Evolutionary conservation across 306 rosid species (phyloP).

Genomic region (Rosa persica): DNA sequence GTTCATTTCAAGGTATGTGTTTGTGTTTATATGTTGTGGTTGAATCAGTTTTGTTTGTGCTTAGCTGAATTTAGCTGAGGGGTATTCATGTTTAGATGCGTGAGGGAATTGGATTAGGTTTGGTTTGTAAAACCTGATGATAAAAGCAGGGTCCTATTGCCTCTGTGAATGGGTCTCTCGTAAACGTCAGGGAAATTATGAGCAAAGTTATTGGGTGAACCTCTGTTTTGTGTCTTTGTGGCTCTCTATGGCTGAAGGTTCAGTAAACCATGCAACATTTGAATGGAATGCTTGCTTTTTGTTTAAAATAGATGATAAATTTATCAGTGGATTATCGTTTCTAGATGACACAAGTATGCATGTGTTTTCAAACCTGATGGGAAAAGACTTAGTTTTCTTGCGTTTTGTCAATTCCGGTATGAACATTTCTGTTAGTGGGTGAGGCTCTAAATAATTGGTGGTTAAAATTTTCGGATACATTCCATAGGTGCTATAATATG

Average conservation of each 20-base stretch:
- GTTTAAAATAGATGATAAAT: neutral
- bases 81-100: neutral
- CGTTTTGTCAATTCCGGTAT: neutral
- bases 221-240: slow-evolving; percentile 36
- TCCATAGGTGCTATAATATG: no score
- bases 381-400: no score
- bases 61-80: neutral
- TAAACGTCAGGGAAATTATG: slow-evolving; percentile 49
- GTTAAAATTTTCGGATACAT: neutral
- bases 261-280: slow-evolving; percentile 65
- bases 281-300: neutral
- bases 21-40: neutral
- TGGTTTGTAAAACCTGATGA: slow-evolving; percentile 19
- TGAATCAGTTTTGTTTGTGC: neutral
- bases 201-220: slow-evolving; percentile 79
- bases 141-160: slow-evolving; percentile 51
- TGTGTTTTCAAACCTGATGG: neutral
- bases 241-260: slow-evolving; percentile 47
- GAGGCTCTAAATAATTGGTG: neutral
- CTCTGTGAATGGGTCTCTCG: slow-evolving; percentile 47
- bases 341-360: neutral
- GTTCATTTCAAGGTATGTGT: slow-evolving; percentile 86
- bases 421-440: slow-evolving; percentile 18
- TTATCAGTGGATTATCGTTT: neutral
- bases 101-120: neutral